A percentile compares a stretch with the other conserved stretches of the same genome.
Conservation (phyloP, 2,329 filamentous ascomycete species). For the Cytospora leucostoma region DNA sequence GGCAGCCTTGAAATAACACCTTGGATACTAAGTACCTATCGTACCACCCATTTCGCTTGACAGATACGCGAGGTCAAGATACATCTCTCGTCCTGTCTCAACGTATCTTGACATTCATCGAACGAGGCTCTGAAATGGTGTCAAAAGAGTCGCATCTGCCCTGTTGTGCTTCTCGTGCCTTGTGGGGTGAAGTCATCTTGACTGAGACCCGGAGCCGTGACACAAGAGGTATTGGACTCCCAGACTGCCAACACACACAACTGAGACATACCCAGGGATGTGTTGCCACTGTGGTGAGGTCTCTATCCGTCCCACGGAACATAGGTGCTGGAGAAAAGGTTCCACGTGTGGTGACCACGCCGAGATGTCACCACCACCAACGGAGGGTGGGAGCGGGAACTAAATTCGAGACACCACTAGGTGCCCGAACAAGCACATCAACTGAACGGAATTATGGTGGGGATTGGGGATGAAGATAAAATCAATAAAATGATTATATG, state of each 20-base stretch:
- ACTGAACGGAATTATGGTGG: neutral
- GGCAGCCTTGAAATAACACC: neutral
- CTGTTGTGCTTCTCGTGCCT: constrained; percentile 12
- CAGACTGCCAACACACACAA: constrained; percentile 17
- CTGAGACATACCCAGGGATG: constrained; percentile 11
- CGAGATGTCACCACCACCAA: neutral
- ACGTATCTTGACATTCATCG: neutral
- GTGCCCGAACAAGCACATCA: neutral
- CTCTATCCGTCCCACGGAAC: constrained; percentile 1
- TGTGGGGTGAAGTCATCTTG: constrained; percentile 19
- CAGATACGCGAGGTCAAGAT: constrained; percentile 8
- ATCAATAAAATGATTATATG: constrained; percentile 11
- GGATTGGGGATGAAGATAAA: neutral
- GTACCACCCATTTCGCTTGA: neutral
- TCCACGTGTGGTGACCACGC: constrained; percentile 11
- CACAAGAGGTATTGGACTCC: constrained; percentile 1
- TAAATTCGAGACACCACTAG: constrained; percentile 3
- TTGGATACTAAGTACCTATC: neutral
- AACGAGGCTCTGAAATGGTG: constrained; percentile 15
- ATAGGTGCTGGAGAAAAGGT: neutral
- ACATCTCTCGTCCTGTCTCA: neutral
- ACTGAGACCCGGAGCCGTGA: constrained; percentile 15
- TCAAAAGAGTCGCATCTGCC: neutral
- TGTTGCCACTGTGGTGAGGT: neutral
- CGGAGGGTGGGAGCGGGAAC: constrained; percentile 2